Percentiles rank a stretch among this genome's conserved stretches.
These are phyloP conservation scores for Ziziphus jujuba DNA, from an alignment of 306 rosid species.

Conservation along the genomic window DNA sequence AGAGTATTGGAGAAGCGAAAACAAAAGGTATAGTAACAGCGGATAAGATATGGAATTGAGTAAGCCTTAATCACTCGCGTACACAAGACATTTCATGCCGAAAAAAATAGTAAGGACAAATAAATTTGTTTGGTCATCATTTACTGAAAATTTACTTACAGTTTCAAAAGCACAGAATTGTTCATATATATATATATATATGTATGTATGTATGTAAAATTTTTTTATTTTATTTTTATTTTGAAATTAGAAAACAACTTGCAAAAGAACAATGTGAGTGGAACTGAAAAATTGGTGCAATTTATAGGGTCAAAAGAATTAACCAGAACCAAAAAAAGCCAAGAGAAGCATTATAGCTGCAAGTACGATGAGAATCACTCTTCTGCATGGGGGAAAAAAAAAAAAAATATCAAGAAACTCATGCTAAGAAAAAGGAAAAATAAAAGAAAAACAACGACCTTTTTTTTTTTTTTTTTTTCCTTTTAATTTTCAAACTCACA, in stretches of 20 bases:
- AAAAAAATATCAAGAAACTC: not conserved
- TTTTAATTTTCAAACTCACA: slow-evolving; percentile 50
- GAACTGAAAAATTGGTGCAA: slow-evolving; percentile 6
- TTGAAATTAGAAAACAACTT: slow-evolving; percentile 8
- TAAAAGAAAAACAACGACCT: not conserved
- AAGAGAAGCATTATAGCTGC: slow-evolving; percentile 69
- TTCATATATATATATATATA: no score
- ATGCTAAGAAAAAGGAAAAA: not conserved
- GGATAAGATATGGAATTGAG: no score
- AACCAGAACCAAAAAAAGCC: slow-evolving; percentile 74
- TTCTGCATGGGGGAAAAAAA: slow-evolving; percentile 41
- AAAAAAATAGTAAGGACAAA: no score
- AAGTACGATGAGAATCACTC: slow-evolving; percentile 60
- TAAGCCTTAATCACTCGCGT: slow-evolving; percentile 45
- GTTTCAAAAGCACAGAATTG: no score
- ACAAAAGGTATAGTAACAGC: no score
- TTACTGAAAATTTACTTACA: no score
- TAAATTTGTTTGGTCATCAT: no score
- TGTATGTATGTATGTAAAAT: no score
- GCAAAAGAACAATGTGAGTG: slow-evolving; percentile 12
- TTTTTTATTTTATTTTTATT: no score
- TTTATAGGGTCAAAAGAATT: slow-evolving; percentile 24
- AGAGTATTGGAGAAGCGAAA: no score
- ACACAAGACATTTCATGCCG: slow-evolving; percentile 65
- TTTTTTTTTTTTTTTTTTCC: no score